Evolutionary conservation across 805 yeast species (phyloP), one percentile per base, ranked within the genome.

Genomic region (Candida tammaniensis): DNA sequence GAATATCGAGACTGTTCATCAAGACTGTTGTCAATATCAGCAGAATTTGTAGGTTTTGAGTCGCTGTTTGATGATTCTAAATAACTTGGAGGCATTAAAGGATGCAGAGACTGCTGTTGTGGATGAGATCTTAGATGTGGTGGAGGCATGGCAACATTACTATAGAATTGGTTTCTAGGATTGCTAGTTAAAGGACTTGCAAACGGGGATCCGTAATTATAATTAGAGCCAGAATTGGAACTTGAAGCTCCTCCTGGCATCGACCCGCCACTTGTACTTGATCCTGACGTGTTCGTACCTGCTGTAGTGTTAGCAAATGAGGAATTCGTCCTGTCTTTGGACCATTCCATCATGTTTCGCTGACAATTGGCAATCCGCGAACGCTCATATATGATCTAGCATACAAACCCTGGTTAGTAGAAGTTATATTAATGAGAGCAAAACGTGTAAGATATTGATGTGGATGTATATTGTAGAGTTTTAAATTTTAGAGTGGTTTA

Each of bases 61-160:
- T 22, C 18, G 16, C 17, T 11, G 27, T 5, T 15, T 14, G n/a
- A 3, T 5, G 18, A 12, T 11, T 23, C 17, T 9, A 26, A 21
- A 21, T n/a, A 30, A 22, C 31, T 27, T 6, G 49, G 47, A 2
- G 49, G 49, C 19, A 45, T 27, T 7, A 45, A 24, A 6, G 48
- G 40, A 13, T 39, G 42, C 12, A 9, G 25, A 9, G 6, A 6
- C 25, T 9, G 6, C 5, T 18, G 30, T 7, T 20, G 26, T 7
- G 26, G 26, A 10, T 15, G 22, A 4, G 12, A 4, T 4, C 25
- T 13, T n/a, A 17, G 7, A 13, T 11, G 17, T 24, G 27, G 27
- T 24, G 7, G 12, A 8, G 27, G 27, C 12, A 24, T 7, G 17
- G 12, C 17, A 12, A 20, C 35, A 30, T 34, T 35, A 27, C 28